These are phyloP conservation scores for Leucocoprinus birnbaumii DNA, from an alignment of 768 basidiomycete species.

Conservation along the genomic window DNA sequence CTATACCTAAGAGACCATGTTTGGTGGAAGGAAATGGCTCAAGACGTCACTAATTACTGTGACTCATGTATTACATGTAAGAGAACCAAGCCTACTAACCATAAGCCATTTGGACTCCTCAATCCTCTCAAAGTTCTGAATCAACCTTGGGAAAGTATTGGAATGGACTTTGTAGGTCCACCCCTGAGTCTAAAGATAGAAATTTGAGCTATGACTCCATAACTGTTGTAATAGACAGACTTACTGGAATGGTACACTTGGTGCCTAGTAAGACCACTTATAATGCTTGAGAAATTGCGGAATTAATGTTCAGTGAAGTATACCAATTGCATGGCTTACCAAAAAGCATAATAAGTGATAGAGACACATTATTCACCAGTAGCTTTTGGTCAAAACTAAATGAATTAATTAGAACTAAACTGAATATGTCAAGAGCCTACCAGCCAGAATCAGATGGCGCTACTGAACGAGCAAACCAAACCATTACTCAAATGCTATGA, in stretches of 20 bases:
- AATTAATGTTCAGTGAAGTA: conserved; percentile 12
- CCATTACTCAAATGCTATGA: conserved; percentile 18
- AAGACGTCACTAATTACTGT: conserved; percentile 6
- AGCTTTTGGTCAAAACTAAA: conserved; percentile 12
- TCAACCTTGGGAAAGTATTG: conserved; percentile 12
- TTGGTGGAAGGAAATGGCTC: conserved; percentile 11
- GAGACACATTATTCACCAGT: conserved; percentile 13
- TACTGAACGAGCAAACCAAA: conserved; percentile 18
- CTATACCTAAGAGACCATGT: conserved; percentile 16
- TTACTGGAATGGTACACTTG: conserved; percentile 14
- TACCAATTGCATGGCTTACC: conserved; percentile 14
- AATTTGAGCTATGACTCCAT: conserved; percentile 10
- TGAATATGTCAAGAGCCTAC: conserved; percentile 13
- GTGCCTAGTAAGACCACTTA: conserved; percentile 5
- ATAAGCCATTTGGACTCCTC: conserved; percentile 12
- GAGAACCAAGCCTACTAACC: conserved; percentile 7
- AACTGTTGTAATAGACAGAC: conserved; percentile 10
- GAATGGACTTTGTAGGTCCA: conserved; percentile 14
- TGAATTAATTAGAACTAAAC: conserved; percentile 8
- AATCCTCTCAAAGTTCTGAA: conserved; percentile 6
- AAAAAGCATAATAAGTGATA: conserved; percentile 7
- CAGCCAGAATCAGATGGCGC: conserved; percentile 16
- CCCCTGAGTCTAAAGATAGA: conserved; percentile 10
- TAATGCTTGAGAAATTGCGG: conserved; percentile 8
- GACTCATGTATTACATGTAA: conserved; percentile 10